Base-by-base conservation (phyloP, 176 grass and related monocot species). In the Bothriochloa decipiens region DNA sequence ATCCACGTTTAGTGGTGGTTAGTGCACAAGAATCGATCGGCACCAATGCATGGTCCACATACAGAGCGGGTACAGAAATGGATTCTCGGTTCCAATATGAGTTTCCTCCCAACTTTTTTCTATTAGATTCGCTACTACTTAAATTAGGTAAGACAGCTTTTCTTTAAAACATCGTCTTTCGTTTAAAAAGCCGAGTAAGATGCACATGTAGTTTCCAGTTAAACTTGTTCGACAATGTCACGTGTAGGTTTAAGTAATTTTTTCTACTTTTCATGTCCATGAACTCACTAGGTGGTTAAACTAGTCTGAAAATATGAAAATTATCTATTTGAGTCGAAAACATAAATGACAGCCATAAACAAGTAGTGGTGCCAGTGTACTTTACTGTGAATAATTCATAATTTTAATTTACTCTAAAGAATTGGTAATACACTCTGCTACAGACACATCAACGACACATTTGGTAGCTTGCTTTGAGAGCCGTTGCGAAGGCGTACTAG, bases 1-100 rank as follows among this genome's bases (percentile, higher is more conserved):
- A 70, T 77, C 75, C 65, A 82, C 7, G 20, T 76, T 20, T 33
- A 64, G 64, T 39, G 72, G 64, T 62, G 52, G 47, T 61, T 75
- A 14, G 23, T 36, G 27, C 27, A 18, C 70, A 76, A 82, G 76
- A n/a, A n/a, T 17, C 11, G 3, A 22, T 58, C 22, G 55, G 43
- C 27, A 60, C 4, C 32, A 15, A 28, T 17, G 14, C 16, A 46
- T 26, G 43, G 70, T 26, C 55, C 26, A 62, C 15, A 49, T 5
- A 32, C 29, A 32, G 6, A 16, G 26, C 41, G 33, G 37, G 35
- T 12, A 26, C 4, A n/a, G 3, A 22, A 7, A 46, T 83, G 25
- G 43, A 18, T 63, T 46, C 39, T 74, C 52, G 1, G 40, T 63
- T 62, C 26, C 69, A 36, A 6, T 15, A 6, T 8, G 52, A 20